A percentile compares a stretch with the other conserved stretches of the same genome.
Conservation (phyloP, 2,329 filamentous ascomycete genomes). For the Lasiodiplodia citricola region DNA sequence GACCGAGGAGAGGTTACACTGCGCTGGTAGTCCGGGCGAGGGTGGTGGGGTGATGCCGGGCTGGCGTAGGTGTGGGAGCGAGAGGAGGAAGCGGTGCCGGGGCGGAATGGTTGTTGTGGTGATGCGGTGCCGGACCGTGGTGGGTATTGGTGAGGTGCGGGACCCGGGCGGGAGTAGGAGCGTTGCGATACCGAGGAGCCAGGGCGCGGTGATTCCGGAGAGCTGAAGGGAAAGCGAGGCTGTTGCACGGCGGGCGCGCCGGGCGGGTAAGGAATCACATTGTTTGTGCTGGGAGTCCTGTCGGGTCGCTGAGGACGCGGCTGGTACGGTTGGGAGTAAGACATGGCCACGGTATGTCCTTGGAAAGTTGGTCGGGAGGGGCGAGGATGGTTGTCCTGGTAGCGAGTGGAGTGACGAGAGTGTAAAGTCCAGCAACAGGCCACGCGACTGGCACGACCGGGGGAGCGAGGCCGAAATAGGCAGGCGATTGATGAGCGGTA, state of each 20-base stretch:
- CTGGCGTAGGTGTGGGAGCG: not conserved
- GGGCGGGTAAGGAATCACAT: slow-evolving; percentile 12
- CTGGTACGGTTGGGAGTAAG: slow-evolving; percentile 4
- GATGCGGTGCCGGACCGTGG: slow-evolving; percentile 3
- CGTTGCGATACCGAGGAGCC: slow-evolving; percentile 1
- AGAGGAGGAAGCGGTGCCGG: not conserved
- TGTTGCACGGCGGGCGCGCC: slow-evolving; percentile 5
- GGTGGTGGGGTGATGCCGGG: not conserved
- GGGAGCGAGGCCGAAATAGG: not conserved
- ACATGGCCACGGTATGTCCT: slow-evolving; percentile 4
- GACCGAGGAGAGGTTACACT: not conserved
- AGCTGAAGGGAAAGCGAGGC: slow-evolving; percentile 7
- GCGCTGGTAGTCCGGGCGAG: not conserved
- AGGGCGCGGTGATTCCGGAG: not conserved
- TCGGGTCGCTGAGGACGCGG: slow-evolving; percentile 14
- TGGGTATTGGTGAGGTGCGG: not conserved
- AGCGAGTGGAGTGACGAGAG: not conserved
- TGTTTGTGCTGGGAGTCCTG: slow-evolving; percentile 20
- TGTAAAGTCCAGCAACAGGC: not conserved
- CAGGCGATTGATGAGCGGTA: not conserved
- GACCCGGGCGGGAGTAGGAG: not conserved
- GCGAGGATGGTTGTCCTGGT: not conserved
- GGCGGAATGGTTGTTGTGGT: not conserved
- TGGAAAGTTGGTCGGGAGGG: not conserved
- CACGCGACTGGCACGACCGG: not conserved